phyloP scores from a whole-genome alignment of 139 green algal species.

The Mesostigma viride region DNA sequence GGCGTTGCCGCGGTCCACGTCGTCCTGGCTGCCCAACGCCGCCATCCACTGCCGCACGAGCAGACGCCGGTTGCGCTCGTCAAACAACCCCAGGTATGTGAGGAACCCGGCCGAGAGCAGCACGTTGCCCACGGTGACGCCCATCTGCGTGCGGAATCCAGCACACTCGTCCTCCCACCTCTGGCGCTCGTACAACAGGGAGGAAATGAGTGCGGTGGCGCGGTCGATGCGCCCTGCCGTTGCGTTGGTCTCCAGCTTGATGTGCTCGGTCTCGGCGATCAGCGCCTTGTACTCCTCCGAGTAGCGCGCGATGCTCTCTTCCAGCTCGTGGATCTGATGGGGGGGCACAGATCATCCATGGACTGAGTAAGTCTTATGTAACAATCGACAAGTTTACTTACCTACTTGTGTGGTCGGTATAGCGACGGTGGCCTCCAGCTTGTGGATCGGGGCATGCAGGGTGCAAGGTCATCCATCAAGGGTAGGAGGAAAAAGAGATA shows the following conservation, averaged over 20 bases:
- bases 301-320: constrained; percentile 1
- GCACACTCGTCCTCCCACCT: constrained; percentile 14
- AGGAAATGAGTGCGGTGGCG: constrained; percentile 1
- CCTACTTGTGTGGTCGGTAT: too few species aligned
- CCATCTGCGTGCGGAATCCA: constrained; percentile 2
- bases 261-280: neutral
- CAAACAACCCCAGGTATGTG: constrained; percentile 15
- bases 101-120: constrained; percentile 12
- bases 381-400: too few species aligned
- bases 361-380: too few species aligned
- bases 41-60: constrained; percentile 14
- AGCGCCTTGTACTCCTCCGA: constrained; percentile 14
- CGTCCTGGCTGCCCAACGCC: neutral
- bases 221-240: neutral
- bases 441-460: neutral
- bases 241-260: constrained; percentile 13
- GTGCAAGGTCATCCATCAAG: neutral
- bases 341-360: too few species aligned
- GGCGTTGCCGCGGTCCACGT: too few species aligned
- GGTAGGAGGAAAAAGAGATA: too few species aligned
- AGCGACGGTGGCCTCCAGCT: too few species aligned
- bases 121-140: constrained; percentile 6
- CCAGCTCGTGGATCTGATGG: too few species aligned
- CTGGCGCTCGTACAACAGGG: constrained; percentile 13
- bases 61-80: constrained; percentile 1